Conservation (phyloP, 306 rosid species). For the Sphenostylis stenocarpa region DNA sequence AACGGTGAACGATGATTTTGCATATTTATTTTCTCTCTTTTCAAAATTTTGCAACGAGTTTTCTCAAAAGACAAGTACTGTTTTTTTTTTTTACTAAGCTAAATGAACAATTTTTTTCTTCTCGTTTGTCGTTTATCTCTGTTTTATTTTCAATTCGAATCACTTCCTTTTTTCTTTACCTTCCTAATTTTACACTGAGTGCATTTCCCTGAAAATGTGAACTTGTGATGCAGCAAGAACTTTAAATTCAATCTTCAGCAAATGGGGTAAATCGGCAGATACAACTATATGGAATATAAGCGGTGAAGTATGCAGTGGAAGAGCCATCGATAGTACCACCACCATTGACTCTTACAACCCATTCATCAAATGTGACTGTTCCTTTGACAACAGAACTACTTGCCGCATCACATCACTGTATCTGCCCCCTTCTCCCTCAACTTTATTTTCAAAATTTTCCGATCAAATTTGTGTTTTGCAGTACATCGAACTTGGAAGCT, state of each 20-base stretch:
- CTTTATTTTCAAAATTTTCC: background rate
- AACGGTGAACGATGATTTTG: no score
- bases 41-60: no score
- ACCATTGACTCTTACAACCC: slow-evolving; percentile 33
- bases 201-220: background rate
- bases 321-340: slow-evolving; percentile 42
- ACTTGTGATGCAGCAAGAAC: slow-evolving; percentile 45
- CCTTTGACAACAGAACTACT: slow-evolving; percentile 30
- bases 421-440: slow-evolving; percentile 5
- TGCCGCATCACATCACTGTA: slow-evolving; percentile 75
- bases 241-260: slow-evolving; percentile 61
- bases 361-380: slow-evolving; percentile 68
- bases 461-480: background rate
- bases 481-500: background rate
- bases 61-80: no score
- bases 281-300: slow-evolving; percentile 58
- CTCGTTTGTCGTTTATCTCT: no score
- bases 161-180: no score
- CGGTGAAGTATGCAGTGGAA: slow-evolving; percentile 72
- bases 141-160: no score
- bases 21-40: no score
- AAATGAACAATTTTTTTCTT: no score
- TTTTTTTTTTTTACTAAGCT: no score
- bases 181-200: no score
- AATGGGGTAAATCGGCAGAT: slow-evolving; percentile 48